Evolutionary conservation across 768 basidiomycete genomes (phyloP).

Genomic region (Amanita exitialis): DNA sequence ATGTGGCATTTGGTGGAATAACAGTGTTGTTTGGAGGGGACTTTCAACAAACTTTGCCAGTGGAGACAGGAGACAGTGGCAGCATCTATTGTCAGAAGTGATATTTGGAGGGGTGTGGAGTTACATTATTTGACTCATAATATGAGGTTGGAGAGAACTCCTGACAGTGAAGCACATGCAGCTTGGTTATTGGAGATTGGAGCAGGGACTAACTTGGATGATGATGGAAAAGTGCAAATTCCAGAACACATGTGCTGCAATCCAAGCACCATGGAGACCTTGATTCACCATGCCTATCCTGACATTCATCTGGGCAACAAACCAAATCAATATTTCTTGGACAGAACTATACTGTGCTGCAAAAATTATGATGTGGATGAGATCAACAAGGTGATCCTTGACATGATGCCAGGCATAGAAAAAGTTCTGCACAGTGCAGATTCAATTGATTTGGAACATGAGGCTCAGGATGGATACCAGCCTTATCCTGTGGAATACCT

Average conservation of each 20-base stretch:
- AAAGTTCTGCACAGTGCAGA: slow-evolving; percentile 20
- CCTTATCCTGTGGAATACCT: slow-evolving; percentile 28
- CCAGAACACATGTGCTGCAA: neutral
- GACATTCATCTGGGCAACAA: slow-evolving; percentile 3
- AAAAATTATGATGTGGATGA: slow-evolving; percentile 23
- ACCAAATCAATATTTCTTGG: slow-evolving; percentile 18
- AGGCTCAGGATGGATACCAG: slow-evolving; percentile 14
- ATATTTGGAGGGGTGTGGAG: slow-evolving; percentile 24
- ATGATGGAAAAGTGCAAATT: neutral
- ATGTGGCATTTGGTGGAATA: slow-evolving; percentile 30
- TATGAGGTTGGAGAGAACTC: slow-evolving; percentile 26
- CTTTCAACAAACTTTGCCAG: slow-evolving; percentile 38
- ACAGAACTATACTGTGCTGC: slow-evolving; percentile 23
- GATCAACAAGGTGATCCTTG: slow-evolving; percentile 16
- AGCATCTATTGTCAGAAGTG: slow-evolving; percentile 23
- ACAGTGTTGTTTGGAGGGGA: slow-evolving; percentile 39
- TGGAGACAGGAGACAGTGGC: slow-evolving; percentile 25
- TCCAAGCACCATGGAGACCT: slow-evolving; percentile 16
- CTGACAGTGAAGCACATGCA: slow-evolving; percentile 19
- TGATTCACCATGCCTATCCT: slow-evolving; percentile 18
- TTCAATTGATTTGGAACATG: slow-evolving; percentile 10
- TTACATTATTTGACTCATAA: slow-evolving; percentile 26
- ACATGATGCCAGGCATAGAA: slow-evolving; percentile 5
- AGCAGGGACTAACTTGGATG: slow-evolving; percentile 12
- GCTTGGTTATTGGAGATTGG: slow-evolving; percentile 23